phyloP scores from a whole-genome alignment of 306 rosid species.

The Prunus campanulata region DNA sequence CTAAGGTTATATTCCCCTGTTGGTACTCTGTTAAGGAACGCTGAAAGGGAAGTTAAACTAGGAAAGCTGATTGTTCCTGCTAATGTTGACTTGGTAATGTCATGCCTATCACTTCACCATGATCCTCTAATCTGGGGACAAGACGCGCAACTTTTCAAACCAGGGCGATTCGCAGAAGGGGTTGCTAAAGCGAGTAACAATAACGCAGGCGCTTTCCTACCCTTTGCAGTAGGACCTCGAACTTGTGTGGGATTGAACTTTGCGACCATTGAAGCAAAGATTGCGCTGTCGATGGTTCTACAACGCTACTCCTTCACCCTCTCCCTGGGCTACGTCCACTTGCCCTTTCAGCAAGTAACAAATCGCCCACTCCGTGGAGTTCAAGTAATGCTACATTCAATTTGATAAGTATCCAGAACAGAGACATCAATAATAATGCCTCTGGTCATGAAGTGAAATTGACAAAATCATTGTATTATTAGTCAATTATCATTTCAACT shows the following conservation, averaged over 20 bases:
- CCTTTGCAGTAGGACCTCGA: not conserved
- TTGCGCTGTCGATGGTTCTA: not conserved
- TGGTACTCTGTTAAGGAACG: not conserved
- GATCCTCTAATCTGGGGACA: not conserved
- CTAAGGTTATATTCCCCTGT: not conserved
- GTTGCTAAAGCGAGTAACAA: not conserved
- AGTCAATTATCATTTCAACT: not conserved
- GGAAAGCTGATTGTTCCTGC: not conserved
- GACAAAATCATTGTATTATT: not conserved
- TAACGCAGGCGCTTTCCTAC: not conserved
- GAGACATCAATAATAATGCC: too few species aligned
- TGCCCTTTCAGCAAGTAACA: not conserved
- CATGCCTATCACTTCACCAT: not conserved
- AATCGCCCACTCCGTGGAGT: not conserved
- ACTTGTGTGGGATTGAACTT: not conserved
- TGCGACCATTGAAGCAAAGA: not conserved
- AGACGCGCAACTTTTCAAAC: not conserved
- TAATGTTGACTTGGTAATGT: not conserved
- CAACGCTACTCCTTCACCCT: not conserved
- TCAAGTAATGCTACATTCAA: not conserved
- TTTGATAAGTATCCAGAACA: not conserved
- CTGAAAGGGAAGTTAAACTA: not conserved
- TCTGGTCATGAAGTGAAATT: too few species aligned
- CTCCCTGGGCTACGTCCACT: not conserved
- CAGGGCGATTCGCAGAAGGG: not conserved